Base-by-base conservation (phyloP, 306 rosid species). In the Quillaja saponaria region DNA sequence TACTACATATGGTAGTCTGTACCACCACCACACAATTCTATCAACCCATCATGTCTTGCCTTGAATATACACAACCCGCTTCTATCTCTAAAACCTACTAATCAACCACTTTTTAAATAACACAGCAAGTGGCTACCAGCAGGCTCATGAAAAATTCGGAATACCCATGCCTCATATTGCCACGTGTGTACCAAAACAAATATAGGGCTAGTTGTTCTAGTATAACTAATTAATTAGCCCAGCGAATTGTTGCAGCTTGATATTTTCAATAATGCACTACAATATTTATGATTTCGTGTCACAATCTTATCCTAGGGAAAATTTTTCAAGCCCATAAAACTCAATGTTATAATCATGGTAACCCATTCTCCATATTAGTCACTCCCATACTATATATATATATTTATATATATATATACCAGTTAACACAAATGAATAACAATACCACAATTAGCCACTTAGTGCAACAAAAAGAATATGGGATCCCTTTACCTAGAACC, bases 401-500 rank as follows among this genome's bases (percentile, higher is more conserved):
- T 45, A n/a, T n/a, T n/a, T n/a, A n/a, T n/a, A n/a, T n/a, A n/a
- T n/a, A n/a, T n/a, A n/a, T n/a, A n/a, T n/a, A 20, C 15, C 17
- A 56, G 15, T 19, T 18, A 10, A 55, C 55, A 61, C 17, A 19
- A 18, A 12, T 50, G 25, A 1, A 40, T 2, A 51, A 45, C 39
- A 51, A 6, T 10, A 21, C 19, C 13, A 18, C 48, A 42, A 8
- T 17, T 11, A 8, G n/a, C 18, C n/a, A n/a, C n/a, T n/a, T n/a
- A n/a, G n/a, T n/a, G n/a, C n/a, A n/a, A n/a, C n/a, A n/a, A n/a
- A 41, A 70, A 69, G 33, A 13, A 17, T 10, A 80, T 80, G 85
- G 81, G 61, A 58, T 47, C 42, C 51, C 6, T 66, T 6, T 35
- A 25, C 49, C 16, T 11, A 67, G 49, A 55, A 53, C 48, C 75